Evolutionary conservation across 208 protist genomes (phyloP).

Genomic region (Phytomonas sp.): DNA sequence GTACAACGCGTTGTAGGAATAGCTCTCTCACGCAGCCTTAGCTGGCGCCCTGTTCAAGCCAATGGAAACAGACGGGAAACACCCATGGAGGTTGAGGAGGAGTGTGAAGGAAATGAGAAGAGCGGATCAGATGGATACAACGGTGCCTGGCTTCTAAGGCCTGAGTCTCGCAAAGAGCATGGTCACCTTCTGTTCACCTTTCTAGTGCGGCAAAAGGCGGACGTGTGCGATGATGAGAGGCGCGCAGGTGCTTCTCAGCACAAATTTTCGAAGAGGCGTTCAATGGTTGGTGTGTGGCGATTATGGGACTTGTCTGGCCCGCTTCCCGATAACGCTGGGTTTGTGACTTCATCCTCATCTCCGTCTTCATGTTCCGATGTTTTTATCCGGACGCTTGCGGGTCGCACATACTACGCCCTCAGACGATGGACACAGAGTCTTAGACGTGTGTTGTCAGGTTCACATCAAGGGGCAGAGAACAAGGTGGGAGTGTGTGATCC

Average conservation of each 20-base stretch:
- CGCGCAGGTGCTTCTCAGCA: background rate
- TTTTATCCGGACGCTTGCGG: background rate
- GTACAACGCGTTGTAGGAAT: conserved; percentile 15
- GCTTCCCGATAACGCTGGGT: background rate
- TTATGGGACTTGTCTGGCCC: conserved; percentile 25
- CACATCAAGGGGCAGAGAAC: background rate
- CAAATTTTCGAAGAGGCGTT: background rate
- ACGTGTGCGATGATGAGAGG: background rate
- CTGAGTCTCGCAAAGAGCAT: background rate
- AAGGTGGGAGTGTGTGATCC: background rate
- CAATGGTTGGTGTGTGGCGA: conserved; percentile 19
- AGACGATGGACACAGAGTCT: background rate
- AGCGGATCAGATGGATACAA: background rate
- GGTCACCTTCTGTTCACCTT: background rate
- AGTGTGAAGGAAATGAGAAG: background rate
- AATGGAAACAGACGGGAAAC: background rate
- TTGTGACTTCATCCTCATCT: background rate
- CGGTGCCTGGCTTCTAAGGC: background rate
- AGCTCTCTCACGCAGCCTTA: conserved; percentile 15
- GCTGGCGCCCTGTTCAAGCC: conserved; percentile 11
- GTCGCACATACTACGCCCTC: background rate
- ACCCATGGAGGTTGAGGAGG: background rate
- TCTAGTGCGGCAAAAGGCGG: background rate
- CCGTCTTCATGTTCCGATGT: background rate
- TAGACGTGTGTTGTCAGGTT: background rate